Conservation (phyloP, 2,329 filamentous ascomycete species). For the Trichoderma aggressivum region DNA sequence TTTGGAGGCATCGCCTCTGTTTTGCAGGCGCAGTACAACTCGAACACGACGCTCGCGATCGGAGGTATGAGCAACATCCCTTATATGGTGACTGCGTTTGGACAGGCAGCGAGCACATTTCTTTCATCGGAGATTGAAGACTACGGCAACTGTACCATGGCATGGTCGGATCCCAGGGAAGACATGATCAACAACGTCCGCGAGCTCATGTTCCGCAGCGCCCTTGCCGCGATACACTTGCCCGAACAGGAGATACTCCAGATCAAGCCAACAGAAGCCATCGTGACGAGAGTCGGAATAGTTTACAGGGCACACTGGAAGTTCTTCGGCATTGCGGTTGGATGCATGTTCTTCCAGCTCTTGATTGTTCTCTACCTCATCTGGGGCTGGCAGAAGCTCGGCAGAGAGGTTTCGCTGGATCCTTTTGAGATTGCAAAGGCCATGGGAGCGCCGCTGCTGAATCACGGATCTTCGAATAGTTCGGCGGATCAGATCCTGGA, state of each 20-base stretch:
- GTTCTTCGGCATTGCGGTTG: background rate
- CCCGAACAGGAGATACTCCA: background rate
- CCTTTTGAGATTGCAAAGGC: slow-evolving; percentile 16
- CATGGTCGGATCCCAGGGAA: slow-evolving; percentile 6
- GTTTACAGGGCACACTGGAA: background rate
- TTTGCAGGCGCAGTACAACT: slow-evolving; percentile 12
- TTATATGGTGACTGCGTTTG: background rate
- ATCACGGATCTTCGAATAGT: slow-evolving; percentile 5
- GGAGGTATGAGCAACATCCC: background rate
- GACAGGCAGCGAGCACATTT: slow-evolving; percentile 13
- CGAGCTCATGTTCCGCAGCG: slow-evolving; percentile 13
- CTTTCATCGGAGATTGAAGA: background rate
- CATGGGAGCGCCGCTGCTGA: slow-evolving; percentile 3
- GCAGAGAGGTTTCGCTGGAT: slow-evolving; percentile 3
- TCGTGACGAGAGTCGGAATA: background rate
- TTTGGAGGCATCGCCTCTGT: background rate
- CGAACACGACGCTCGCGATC: background rate
- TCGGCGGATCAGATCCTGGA: background rate
- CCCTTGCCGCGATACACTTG: background rate
- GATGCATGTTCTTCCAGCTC: background rate
- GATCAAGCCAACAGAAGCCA: background rate
- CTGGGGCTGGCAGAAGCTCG: slow-evolving; percentile 1
- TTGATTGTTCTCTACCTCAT: background rate
- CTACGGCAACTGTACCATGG: slow-evolving; percentile 10
- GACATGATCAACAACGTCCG: slow-evolving; percentile 11